Conservation (phyloP, 495 filamentous ascomycete species). For the Delitschia confertaspora region DNA sequence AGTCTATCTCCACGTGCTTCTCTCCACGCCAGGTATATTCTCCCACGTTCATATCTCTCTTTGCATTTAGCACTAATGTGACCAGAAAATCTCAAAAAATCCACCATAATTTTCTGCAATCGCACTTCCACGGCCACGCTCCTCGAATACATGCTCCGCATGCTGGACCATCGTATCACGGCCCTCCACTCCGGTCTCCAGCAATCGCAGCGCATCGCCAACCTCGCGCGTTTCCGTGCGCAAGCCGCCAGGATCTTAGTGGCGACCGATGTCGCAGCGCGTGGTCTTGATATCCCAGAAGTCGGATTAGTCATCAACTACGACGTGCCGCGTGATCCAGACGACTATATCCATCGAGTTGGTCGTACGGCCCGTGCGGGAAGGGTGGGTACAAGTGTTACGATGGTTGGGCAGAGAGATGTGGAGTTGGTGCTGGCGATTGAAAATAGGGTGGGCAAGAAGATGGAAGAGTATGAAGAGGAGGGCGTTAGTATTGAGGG, state of each 20-base stretch:
- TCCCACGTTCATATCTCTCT: background rate
- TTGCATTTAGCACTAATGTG: background rate
- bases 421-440: constrained; percentile 80
- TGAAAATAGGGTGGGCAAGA: constrained; percentile 67
- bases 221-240: constrained; percentile 85
- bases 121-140: constrained; percentile 79
- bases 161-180: constrained; percentile 82
- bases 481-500: constrained; percentile 86
- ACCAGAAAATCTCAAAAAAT: constrained; percentile 59
- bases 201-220: constrained; percentile 72
- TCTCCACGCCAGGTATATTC: constrained; percentile 49
- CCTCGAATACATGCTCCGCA: constrained; percentile 72
- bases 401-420: constrained; percentile 85
- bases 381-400: constrained; percentile 68
- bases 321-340: constrained; percentile 87
- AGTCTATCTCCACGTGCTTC: constrained; percentile 83
- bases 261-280: constrained; percentile 90
- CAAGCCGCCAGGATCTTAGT: constrained; percentile 84
- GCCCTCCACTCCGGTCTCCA: constrained; percentile 78
- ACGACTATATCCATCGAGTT: constrained; percentile 95
- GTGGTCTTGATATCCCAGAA: constrained; percentile 91
- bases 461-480: constrained; percentile 76
- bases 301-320: constrained; percentile 89
- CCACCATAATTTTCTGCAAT: constrained; percentile 91
- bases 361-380: constrained; percentile 93